These are phyloP conservation scores for Pleurotus citrinopileatus DNA, from an alignment of 768 basidiomycete species.

Conservation along the genomic window DNA sequence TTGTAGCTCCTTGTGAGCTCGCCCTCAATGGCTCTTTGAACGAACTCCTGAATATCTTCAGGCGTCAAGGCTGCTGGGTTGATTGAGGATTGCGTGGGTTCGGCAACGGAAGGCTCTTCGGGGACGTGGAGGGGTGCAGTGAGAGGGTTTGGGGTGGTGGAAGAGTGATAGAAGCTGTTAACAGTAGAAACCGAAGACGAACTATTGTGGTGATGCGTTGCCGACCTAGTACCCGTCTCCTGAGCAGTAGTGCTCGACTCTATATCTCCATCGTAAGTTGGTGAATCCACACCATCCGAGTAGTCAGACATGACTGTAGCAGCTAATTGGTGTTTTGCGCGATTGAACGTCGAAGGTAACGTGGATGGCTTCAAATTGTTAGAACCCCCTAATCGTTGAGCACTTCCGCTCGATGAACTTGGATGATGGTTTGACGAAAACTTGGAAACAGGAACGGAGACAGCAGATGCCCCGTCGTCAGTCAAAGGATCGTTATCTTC, in stretches of 20 bases:
- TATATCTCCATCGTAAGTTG: constrained; percentile 88
- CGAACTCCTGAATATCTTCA: constrained; percentile 79
- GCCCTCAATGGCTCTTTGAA: constrained; percentile 73
- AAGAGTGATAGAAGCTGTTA: constrained; percentile 19
- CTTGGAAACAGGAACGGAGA: constrained; percentile 40
- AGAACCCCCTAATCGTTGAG: not conserved
- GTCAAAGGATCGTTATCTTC: constrained; percentile 88
- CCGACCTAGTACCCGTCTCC: constrained; percentile 13
- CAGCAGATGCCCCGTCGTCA: constrained; percentile 62
- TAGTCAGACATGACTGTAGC: constrained; percentile 53
- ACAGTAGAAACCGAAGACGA: constrained; percentile 51
- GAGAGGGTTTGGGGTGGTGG: constrained; percentile 21
- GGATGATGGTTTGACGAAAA: constrained; percentile 18
- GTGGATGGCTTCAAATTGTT: constrained; percentile 28
- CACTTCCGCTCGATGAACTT: constrained; percentile 18
- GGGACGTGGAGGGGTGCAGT: constrained; percentile 25
- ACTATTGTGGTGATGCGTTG: constrained; percentile 33
- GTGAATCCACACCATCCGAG: constrained; percentile 76
- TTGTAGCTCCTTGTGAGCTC: constrained; percentile 66
- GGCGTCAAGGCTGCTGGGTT: constrained; percentile 66
- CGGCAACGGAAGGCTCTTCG: constrained; percentile 40
- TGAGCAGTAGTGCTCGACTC: constrained; percentile 72
- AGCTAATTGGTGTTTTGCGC: constrained; percentile 51
- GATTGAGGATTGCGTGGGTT: constrained; percentile 38
- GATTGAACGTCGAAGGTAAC: constrained; percentile 14